These are phyloP conservation scores for Syzygium grande DNA, from an alignment of 345 rosid genomes.

Conservation along the genomic window DNA sequence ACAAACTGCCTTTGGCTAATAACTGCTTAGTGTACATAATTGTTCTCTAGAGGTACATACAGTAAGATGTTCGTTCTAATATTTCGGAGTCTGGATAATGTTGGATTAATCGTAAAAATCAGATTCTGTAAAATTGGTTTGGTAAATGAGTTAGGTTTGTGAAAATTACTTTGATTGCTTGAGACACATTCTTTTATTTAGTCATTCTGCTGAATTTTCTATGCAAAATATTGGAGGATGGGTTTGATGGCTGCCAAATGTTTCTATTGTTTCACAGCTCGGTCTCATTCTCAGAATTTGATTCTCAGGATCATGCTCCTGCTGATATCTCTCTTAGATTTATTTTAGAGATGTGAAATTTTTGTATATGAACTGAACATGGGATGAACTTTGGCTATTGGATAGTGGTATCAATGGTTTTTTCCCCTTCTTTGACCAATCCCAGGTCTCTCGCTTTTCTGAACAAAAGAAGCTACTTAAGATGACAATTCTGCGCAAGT, in stretches of 20 bases:
- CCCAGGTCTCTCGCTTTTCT: not conserved
- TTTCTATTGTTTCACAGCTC: not conserved
- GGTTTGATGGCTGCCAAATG: not conserved
- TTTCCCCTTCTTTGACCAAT: not conserved
- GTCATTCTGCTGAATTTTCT: not conserved
- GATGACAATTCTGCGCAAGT: not conserved
- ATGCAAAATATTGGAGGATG: not conserved
- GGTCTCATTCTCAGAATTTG: not conserved
- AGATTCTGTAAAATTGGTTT: not conserved
- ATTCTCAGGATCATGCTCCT: not conserved
- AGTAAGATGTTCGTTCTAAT: not conserved
- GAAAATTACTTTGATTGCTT: not conserved
- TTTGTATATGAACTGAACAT: not conserved
- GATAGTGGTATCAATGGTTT: not conserved
- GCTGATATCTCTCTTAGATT: not conserved
- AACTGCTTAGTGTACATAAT: not conserved
- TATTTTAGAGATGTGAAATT: not conserved
- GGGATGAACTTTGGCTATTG: not conserved
- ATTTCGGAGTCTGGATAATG: not conserved
- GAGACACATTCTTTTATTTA: not conserved
- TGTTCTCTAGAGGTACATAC: not conserved
- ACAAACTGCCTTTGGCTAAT: not conserved
- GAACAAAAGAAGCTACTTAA: not conserved
- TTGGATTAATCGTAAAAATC: not conserved
- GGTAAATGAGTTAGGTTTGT: not conserved